Base-by-base conservation (phyloP, 208 protist genomes). In the Eutreptiella sp. region DNA sequence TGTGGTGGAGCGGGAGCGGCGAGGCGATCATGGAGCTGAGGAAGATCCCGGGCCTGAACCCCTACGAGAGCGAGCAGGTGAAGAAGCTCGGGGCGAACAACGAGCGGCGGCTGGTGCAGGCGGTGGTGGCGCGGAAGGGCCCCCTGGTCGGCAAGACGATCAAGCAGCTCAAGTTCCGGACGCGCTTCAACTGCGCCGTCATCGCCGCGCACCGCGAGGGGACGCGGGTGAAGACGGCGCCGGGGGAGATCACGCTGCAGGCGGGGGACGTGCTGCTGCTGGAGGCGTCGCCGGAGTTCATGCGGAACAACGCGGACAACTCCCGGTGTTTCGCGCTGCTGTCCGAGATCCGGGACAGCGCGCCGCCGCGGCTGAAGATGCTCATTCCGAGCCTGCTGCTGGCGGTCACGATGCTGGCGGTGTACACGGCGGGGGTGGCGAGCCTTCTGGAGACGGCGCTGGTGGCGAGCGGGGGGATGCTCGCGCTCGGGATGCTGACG, bases 201-300 rank as follows among this genome's bases (percentile, higher is more conserved):
- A 50, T 50, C 16, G 45, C 23, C 11, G 31, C 31, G 14, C 23
- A 23, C 45, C 11, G 29, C 14, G 45, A 50, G 11, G 14, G 45
- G 19, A 19, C 19, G 23, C 19, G 11, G n/a, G n/a, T n/a, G 23
- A 39, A 39, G 36, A n/a, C 36, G 36, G n/a, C 11, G 36, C 36
- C n/a, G 14, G 39, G 43, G 3, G 43, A 31, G 27, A 32, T 54
- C 4, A 5, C 14, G 4, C 47, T 63, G 21, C 32, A 39, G 47
- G 43, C 35, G 4, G 57, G 57, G 14, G 57, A 63, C 35, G 21
- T 32, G 23, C 57, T 63, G n/a, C 57, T 63, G 14, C 5, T 63
- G 9, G 57, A 29, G 33, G 11, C 32, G 34, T 31, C 4, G 19
- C 3, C 4, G 19, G 21, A 32, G 34, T 28, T 50, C n/a, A 3